These are phyloP conservation scores for Cicer judaicum DNA, from an alignment of 306 rosid species.

Conservation along the genomic window DNA sequence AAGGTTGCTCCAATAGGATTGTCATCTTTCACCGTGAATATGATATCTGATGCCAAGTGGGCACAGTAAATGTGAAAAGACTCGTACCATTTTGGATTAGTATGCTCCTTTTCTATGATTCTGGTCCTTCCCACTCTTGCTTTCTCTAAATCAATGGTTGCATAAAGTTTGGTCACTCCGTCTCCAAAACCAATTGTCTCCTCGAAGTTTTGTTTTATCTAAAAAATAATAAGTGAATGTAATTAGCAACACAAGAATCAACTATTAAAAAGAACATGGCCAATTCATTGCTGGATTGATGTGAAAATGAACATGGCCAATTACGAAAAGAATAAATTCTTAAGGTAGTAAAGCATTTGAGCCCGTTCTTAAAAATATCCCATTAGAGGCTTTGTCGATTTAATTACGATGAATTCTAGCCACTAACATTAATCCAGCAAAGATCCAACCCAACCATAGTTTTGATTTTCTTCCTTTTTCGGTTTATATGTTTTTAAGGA, in stretches of 20 bases:
- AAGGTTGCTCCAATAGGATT: conserved; percentile 67
- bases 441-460: background rate
- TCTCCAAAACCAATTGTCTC: conserved; percentile 64
- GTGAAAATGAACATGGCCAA: background rate
- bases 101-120: conserved; percentile 52
- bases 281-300: background rate
- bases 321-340: background rate
- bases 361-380: background rate
- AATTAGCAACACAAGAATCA: conserved; percentile 35
- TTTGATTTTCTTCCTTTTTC: background rate
- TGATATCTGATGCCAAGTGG: conserved; percentile 58
- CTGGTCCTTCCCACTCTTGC: conserved; percentile 77
- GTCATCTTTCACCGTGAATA: conserved; percentile 69
- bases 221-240: conserved; percentile 3
- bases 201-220: conserved; percentile 48
- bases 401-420: conserved; percentile 2
- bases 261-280: background rate
- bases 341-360: conserved; percentile 11
- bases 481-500: background rate
- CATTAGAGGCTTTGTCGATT: conserved; percentile 2
- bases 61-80: conserved; percentile 77
- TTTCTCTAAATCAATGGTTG: conserved; percentile 73
- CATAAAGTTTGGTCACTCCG: conserved; percentile 64
- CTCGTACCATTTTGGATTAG: conserved; percentile 65
- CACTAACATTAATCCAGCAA: conserved; percentile 1